These are phyloP conservation scores for Sugiyamaella boreocaroliniensis DNA, from an alignment of 805 yeast genomes.

Conservation along the genomic window DNA sequence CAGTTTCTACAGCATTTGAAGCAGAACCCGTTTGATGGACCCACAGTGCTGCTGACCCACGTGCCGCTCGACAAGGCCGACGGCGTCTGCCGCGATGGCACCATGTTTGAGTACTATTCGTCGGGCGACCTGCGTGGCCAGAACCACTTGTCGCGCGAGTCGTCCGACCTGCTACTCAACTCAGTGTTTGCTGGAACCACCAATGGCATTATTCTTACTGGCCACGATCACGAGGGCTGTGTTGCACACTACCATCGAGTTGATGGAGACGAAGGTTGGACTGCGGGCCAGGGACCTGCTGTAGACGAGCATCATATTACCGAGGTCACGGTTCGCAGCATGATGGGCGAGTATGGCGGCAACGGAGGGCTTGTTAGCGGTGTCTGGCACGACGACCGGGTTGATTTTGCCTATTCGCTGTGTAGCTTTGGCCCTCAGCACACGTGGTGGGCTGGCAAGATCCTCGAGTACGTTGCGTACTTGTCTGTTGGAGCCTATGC, in stretches of 20 bases:
- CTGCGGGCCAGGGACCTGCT: constrained; percentile 14
- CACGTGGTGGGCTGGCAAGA: constrained; percentile 89
- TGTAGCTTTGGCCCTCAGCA: constrained; percentile 87
- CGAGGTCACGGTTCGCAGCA: constrained; percentile 81
- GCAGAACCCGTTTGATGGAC: constrained; percentile 52
- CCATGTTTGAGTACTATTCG: constrained; percentile 56
- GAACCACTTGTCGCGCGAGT: constrained; percentile 68
- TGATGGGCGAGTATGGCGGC: constrained; percentile 96
- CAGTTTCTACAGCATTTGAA: constrained; percentile 60
- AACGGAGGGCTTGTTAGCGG: constrained; percentile 83
- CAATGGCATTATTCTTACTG: constrained; percentile 73
- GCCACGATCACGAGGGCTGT: constrained; percentile 97
- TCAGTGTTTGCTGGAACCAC: constrained; percentile 60
- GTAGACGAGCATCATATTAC: constrained; percentile 33
- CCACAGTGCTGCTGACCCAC: constrained; percentile 80
- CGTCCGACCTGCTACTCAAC: constrained; percentile 61
- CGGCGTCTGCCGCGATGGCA: constrained; percentile 86
- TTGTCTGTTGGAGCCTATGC: neutral
- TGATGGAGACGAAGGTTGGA: constrained; percentile 6
- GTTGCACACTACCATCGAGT: constrained; percentile 52
- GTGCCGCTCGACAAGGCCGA: constrained; percentile 78
- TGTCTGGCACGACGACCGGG: constrained; percentile 39
- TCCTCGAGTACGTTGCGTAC: constrained; percentile 31
- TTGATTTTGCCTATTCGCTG: constrained; percentile 50
- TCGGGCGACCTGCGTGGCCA: constrained; percentile 71